phyloP scores from a whole-genome alignment of 179 eudicot species.

The Camellia oleifera region DNA sequence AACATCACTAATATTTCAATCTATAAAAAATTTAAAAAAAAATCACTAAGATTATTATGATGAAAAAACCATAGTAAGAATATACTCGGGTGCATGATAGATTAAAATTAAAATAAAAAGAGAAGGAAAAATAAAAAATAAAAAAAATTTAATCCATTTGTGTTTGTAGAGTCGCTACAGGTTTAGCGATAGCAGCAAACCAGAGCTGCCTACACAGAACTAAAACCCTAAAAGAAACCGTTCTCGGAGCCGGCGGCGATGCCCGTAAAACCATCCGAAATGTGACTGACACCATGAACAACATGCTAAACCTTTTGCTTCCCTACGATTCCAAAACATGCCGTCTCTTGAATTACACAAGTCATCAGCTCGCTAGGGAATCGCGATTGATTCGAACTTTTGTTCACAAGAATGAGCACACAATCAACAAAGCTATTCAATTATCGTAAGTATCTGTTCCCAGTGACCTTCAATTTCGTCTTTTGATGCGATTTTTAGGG shows the following conservation, averaged over 20 bases:
- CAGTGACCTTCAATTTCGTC: neutral
- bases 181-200: constrained; percentile 49
- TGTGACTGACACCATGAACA: constrained; percentile 38
- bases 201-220: constrained; percentile 33
- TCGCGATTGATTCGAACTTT: constrained; percentile 40
- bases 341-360: constrained; percentile 38
- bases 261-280: constrained; percentile 44
- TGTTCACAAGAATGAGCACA: constrained; percentile 30
- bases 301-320: constrained; percentile 39
- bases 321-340: constrained; percentile 55
- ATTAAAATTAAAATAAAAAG: no score
- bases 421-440: constrained; percentile 44
- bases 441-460: constrained; percentile 39
- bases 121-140: no score
- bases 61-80: no score
- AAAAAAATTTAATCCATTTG: neutral
- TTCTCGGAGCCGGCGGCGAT: constrained; percentile 46
- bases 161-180: constrained; percentile 46
- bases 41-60: neutral
- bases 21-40: no score
- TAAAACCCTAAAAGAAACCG: constrained; percentile 40
- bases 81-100: no score
- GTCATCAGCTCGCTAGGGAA: constrained; percentile 44
- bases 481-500: neutral
- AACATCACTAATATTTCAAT: no score